Percentiles rank a stretch among this genome's conserved stretches.
These are phyloP conservation scores for Parmelia sp. DNA, from an alignment of 495 filamentous ascomycete genomes.

Conservation along the genomic window DNA sequence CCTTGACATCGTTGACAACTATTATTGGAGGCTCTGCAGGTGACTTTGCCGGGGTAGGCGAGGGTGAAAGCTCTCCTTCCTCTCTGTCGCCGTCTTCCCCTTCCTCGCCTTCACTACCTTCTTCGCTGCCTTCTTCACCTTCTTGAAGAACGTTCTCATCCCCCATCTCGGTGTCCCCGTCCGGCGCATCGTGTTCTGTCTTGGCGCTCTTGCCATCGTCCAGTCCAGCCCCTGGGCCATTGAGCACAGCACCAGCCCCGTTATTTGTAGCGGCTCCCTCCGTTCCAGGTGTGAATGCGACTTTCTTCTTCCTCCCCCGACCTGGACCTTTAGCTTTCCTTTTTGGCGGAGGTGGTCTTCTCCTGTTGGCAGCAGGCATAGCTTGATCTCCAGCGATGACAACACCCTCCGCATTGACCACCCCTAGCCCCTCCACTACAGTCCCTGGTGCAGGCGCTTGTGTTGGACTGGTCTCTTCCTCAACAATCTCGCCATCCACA, in stretches of 20 bases:
- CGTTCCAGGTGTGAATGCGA: slow-evolving; percentile 44
- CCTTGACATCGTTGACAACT: slow-evolving; percentile 2
- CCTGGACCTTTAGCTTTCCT: slow-evolving; percentile 65
- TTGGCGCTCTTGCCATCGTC: slow-evolving; percentile 35
- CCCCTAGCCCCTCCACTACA: slow-evolving; percentile 55
- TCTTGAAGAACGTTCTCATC: slow-evolving; percentile 39
- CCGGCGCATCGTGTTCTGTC: slow-evolving; percentile 21
- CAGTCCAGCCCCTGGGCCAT: slow-evolving; percentile 29
- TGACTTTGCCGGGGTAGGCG: slow-evolving; percentile 16
- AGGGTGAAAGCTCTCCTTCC: slow-evolving; percentile 28
- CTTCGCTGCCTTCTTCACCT: slow-evolving; percentile 50
- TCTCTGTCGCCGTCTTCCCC: slow-evolving; percentile 38
- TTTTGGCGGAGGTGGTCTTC: slow-evolving; percentile 68
- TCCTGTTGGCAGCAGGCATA: slow-evolving; percentile 43
- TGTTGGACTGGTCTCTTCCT: slow-evolving; percentile 46
- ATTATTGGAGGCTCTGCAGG: slow-evolving; percentile 2
- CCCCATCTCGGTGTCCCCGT: slow-evolving; percentile 35
- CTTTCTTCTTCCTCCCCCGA: slow-evolving; percentile 62
- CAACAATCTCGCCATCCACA: slow-evolving; percentile 72
- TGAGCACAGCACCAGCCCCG: slow-evolving; percentile 27
- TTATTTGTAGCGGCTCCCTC: slow-evolving; percentile 28
- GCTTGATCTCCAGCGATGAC: slow-evolving; percentile 49
- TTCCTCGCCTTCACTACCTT: slow-evolving; percentile 52
- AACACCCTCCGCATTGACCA: slow-evolving; percentile 55
- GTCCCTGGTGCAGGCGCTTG: slow-evolving; percentile 51